Evolutionary conservation across 768 basidiomycete species (phyloP), one percentile per base, ranked within the genome.

Genomic region (Dendrothele bispora): DNA sequence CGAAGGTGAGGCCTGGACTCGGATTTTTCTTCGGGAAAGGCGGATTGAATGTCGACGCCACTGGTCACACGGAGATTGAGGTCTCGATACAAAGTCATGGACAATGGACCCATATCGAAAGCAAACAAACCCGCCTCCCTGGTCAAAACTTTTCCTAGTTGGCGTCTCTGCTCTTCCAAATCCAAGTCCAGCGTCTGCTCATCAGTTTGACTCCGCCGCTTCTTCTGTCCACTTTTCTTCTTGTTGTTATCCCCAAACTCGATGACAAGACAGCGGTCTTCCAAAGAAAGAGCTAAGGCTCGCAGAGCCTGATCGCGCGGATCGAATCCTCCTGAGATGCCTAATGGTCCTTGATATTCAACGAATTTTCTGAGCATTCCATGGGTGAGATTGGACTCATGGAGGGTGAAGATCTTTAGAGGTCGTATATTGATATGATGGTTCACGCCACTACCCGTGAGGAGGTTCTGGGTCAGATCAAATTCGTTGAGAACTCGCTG

Each of bases 21-120:
- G n/a, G n/a, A n/a, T n/a, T 5, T 1, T 15, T 34, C 50, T 7
- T 65, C 65, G 6, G 68, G 63, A 54, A 75, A 75, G 3, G 68
- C 74, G 4, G 77, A 78, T 53, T 84, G 82, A 18, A 86, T 72
- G 55, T 85, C 82, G 30, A 84, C 60, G n/a, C 70, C 82, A 25
- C 74, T 70, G 6, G 61, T 57, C 35, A 85, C 54, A 30, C 71
- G 71, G 20, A 84, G 53, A 2, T 60, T 55, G 35, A 72, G 61
- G 30, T 77, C 70, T 28, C 50, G 54, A 54, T 70, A 75, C 5
- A 86, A 66, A 0, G 74, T 68, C 59, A 83, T 68, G 0, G 75
- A 68, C 14, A 84, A 59, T 0, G 71, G 72, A 1, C 58, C 78
- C 54, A 83, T 68, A 55, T 82, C 77, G 55, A 86, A 84, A 0